phyloP scores from a whole-genome alignment of 1,284 basidiomycete genomes.

The Moniliella sp. region DNA sequence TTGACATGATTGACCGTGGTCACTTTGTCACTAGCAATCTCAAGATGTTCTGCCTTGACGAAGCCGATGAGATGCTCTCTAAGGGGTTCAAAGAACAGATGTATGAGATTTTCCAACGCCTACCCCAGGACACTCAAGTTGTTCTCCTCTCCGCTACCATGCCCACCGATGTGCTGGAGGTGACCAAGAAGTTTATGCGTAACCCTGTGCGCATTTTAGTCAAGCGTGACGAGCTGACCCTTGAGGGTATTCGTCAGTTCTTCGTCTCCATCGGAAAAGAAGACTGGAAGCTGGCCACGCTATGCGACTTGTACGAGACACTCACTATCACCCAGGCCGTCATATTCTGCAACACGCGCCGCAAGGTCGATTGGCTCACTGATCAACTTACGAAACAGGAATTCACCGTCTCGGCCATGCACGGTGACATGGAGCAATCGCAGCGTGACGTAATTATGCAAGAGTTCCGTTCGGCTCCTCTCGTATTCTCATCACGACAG shows the following conservation, averaged over 20 bases:
- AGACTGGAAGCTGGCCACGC: conserved; percentile 98
- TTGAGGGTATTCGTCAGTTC: conserved; percentile 99
- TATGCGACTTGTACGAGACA: conserved; percentile 92
- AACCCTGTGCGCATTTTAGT: conserved; percentile 94
- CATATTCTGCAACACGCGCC: conserved; percentile 94
- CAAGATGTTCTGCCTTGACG: conserved; percentile 97
- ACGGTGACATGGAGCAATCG: conserved; percentile 96
- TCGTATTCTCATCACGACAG: conserved; percentile 36
- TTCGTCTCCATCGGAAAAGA: conserved; percentile 99
- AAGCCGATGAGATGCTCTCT: conserved; percentile 89
- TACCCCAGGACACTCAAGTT: conserved; percentile 13
- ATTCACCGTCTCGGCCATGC: conserved; percentile 37
- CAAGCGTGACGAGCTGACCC: conserved; percentile 96
- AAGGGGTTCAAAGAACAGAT: conserved; percentile 99
- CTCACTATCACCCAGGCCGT: conserved; percentile 97
- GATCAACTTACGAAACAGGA: conserved; percentile 72
- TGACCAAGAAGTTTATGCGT: conserved; percentile 99
- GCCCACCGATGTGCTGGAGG: conserved; percentile 91
- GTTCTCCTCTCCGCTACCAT: conserved; percentile 61
- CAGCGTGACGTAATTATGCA: conserved; percentile 96
- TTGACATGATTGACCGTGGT: conserved; percentile 93
- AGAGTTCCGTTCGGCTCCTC: conserved; percentile 71
- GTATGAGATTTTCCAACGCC: conserved; percentile 45
- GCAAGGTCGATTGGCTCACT: conserved; percentile 98
- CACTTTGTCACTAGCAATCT: conserved; percentile 86